Percentiles rank a stretch among this genome's conserved stretches.
Conservation (phyloP, 768 basidiomycete genomes). For the Hypholoma fasciculare region DNA sequence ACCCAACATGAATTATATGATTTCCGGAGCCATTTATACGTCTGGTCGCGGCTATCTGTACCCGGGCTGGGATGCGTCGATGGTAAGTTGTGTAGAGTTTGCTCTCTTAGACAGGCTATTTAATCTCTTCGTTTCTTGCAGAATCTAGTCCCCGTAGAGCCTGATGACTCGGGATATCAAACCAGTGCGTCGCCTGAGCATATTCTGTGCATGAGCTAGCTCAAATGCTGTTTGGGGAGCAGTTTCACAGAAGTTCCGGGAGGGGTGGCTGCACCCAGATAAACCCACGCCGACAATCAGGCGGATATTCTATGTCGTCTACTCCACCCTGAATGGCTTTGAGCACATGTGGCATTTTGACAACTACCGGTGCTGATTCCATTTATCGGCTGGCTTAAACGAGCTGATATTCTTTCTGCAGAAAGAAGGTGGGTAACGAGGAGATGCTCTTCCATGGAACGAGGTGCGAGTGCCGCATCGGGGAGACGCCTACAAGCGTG, state of each 20-base stretch:
- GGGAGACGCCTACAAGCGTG: constrained; percentile 12
- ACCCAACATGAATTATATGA: constrained; percentile 2
- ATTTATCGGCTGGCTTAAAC: neutral
- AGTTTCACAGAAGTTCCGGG: constrained; percentile 24
- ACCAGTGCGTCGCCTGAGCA: constrained; percentile 9
- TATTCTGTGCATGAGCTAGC: neutral
- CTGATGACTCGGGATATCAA: constrained; percentile 17
- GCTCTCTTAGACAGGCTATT: too few species aligned
- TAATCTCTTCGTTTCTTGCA: neutral
- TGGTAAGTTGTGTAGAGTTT: constrained; percentile 7
- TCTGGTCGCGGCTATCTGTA: neutral
- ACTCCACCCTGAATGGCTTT: constrained; percentile 18
- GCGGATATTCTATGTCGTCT: constrained; percentile 27
- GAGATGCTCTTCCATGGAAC: constrained; percentile 30
- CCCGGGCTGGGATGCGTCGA: neutral
- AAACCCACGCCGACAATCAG: constrained; percentile 21
- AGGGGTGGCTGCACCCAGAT: constrained; percentile 26
- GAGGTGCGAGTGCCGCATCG: constrained; percentile 22
- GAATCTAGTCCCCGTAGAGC: constrained; percentile 23
- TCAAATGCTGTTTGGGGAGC: neutral
- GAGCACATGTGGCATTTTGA: constrained; percentile 25
- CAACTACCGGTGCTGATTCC: constrained; percentile 23
- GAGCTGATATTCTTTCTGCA: neutral
- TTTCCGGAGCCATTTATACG: too few species aligned
- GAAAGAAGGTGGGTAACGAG: constrained; percentile 29